Conservation (phyloP, 305 asterid genomes). For the Ajuga reptans region DNA sequence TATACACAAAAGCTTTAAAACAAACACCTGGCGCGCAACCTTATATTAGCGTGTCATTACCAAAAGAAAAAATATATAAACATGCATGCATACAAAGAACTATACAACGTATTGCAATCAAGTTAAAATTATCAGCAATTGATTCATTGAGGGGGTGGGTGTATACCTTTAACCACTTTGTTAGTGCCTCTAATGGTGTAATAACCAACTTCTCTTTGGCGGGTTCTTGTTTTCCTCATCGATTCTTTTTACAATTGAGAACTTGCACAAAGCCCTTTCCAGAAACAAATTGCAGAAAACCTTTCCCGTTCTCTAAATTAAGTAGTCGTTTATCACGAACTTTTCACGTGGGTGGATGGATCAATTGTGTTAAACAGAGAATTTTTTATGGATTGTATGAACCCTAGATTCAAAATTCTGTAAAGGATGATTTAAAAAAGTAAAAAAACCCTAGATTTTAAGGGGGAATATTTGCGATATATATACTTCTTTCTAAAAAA, state of each 20-base stretch:
- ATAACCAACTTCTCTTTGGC: conserved; percentile 39
- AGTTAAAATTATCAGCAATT: neutral
- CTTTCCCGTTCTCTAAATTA: neutral
- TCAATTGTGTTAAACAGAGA: too few species aligned
- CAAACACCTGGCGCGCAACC: neutral
- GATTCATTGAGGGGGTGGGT: too few species aligned
- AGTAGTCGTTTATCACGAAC: neutral
- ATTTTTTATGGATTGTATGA: too few species aligned
- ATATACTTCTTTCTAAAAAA: too few species aligned
- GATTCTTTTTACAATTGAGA: neutral
- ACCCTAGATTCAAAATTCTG: too few species aligned
- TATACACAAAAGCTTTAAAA: neutral
- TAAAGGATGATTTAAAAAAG: neutral
- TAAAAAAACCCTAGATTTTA: conserved; percentile 26
- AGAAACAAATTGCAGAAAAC: neutral
- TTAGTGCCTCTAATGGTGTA: conserved; percentile 56
- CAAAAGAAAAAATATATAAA: neutral
- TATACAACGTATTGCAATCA: neutral
- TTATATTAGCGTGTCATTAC: too few species aligned
- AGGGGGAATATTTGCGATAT: conserved; percentile 12
- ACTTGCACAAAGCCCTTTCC: too few species aligned
- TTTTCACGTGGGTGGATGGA: neutral
- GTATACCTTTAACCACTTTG: conserved; percentile 50
- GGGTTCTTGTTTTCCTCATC: conserved; percentile 57
- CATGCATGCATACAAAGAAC: conserved; percentile 21